Evolutionary conservation across 2,329 filamentous ascomycete species (phyloP), one percentile per base, ranked within the genome.

Genomic region (Albophoma yamanashiensis): DNA sequence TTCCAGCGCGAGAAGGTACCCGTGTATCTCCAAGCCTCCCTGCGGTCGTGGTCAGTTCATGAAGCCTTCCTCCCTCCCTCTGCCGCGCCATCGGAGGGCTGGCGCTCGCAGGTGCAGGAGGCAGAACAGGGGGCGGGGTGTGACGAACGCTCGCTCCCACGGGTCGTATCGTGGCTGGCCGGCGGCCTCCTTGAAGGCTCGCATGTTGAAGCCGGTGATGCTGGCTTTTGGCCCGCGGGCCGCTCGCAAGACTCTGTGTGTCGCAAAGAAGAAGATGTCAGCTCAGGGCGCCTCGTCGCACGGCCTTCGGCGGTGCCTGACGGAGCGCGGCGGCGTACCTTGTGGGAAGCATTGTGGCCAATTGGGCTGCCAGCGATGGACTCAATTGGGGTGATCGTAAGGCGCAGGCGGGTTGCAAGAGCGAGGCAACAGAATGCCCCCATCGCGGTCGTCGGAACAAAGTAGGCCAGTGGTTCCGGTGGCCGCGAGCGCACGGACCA

Each of bases 1-100:
- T 96, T 96, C 78, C 81, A 89, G 68, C 93, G 85, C 66, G 87
- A 88, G 81, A 97, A 97, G 59, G 85, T 87, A 64, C 93, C 94
- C 42, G 83, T 87, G 81, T 96, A 97, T 76, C 94, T 85, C 94
- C 94, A 99, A 72, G 89, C 84, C 80, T 99, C 94, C 72, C 94
- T 99, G 73, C 17, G 31, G 27, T 20, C 20, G 22, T 39, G 42
- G 52, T 50, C 57, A 59, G 38, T 15, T 53, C 50, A 36, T 2
- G 31, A 31, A 31, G 34, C 42, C 20, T n/a, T 22, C 20, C 27
- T 34, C 27, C 12, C 42, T 45, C 15, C 20, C 27, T 34, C 47
- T 12, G 27, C 8, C 47, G 47, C 17, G 47, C 27, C 22, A 11
- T 55, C 57, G 15, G 15, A 12, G 9, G 27, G 39, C 25, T 31